These are phyloP conservation scores for Trichoderma guizhouense DNA, from an alignment of 2,329 filamentous ascomycete species.

Conservation along the genomic window DNA sequence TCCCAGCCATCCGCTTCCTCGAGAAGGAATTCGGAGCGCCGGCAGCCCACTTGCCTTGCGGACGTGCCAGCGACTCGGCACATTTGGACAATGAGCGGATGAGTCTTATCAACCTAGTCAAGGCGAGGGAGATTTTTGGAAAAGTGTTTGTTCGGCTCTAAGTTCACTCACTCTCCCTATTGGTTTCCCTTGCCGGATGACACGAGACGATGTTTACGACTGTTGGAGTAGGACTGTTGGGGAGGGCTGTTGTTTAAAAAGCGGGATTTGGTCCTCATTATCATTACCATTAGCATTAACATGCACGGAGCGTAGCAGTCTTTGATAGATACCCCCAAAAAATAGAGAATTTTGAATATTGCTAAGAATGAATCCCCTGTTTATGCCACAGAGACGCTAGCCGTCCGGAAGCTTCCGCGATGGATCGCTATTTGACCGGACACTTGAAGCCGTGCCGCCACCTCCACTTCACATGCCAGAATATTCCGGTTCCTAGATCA, in stretches of 20 bases:
- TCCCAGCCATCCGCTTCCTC: conserved; percentile 88
- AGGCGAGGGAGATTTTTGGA: conserved; percentile 87
- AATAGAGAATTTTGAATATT: not conserved
- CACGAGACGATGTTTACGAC: not conserved
- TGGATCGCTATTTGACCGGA: not conserved
- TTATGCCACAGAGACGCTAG: not conserved
- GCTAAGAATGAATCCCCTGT: not conserved
- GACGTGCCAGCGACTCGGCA: conserved; percentile 88
- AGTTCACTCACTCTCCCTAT: not conserved
- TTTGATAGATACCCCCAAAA: conserved; percentile 9
- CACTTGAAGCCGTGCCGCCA: not conserved
- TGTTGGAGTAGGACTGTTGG: not conserved
- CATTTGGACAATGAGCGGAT: conserved; percentile 96
- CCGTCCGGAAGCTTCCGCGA: not conserved
- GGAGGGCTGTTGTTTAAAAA: not conserved
- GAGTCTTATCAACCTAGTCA: conserved; percentile 80
- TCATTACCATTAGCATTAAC: not conserved
- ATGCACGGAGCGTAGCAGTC: not conserved
- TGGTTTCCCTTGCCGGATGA: not conserved
- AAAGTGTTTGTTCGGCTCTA: conserved; percentile 72
- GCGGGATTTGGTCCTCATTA: not conserved
- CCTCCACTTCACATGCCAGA: conserved; percentile 10
- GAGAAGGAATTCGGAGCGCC: conserved; percentile 92
- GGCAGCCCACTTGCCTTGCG: conserved; percentile 88
- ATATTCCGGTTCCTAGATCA: not conserved